Conservation (phyloP, 176 grass and related monocot genomes). For the Puccinellia tenuiflora region DNA sequence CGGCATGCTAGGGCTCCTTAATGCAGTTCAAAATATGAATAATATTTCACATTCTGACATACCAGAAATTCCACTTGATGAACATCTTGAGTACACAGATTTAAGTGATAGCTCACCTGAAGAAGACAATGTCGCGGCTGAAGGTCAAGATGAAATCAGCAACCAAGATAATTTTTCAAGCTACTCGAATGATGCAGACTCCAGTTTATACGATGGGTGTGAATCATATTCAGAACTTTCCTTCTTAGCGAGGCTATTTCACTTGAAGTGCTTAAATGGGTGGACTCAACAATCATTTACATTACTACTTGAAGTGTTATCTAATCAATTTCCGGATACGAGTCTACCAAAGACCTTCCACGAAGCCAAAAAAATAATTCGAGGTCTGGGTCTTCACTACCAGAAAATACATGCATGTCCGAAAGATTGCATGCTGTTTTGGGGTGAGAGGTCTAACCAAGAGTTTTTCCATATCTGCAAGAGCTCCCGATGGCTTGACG, state of each 20-base stretch:
- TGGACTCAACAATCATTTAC: constrained; percentile 23
- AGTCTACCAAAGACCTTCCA: constrained; percentile 13
- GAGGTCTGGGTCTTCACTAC: background rate
- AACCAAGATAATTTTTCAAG: background rate
- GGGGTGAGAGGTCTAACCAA: background rate
- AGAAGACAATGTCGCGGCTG: background rate
- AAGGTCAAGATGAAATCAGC: background rate
- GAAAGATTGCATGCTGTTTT: constrained; percentile 20
- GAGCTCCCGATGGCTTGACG: background rate
- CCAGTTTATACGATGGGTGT: background rate
- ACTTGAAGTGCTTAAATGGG: constrained; percentile 13
- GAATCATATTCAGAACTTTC: constrained; percentile 1
- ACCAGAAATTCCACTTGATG: no score
- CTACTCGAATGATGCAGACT: constrained; percentile 5
- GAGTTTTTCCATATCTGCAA: background rate
- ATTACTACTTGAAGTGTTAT: background rate
- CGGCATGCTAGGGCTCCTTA: no score
- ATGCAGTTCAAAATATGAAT: no score
- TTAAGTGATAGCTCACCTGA: background rate
- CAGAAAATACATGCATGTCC: constrained; percentile 35
- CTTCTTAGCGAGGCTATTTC: constrained; percentile 3
- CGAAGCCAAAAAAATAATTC: constrained; percentile 28
- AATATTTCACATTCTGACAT: no score
- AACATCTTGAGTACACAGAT: no score
- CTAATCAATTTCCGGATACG: background rate